Base-by-base conservation (phyloP, 2,329 filamentous ascomycete genomes). In the Tolypocladium tropicale region DNA sequence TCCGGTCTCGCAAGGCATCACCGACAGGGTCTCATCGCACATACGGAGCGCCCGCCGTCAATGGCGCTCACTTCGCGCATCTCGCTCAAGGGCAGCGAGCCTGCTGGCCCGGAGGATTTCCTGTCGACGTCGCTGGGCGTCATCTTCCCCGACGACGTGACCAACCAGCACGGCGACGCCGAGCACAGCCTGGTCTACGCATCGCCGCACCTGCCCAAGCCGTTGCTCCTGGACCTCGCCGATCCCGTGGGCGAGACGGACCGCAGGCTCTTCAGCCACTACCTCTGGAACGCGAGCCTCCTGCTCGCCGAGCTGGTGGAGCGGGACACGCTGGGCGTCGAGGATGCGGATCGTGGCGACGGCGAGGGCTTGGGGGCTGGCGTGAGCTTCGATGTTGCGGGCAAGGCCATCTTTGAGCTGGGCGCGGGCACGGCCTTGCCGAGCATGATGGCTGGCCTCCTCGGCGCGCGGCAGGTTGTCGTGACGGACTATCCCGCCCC, bases 401-500 rank as follows among this genome's bases (percentile, higher is more conserved):
- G 76, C 2, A 68, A 82, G 60, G 68, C 65, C 11, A 79, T 81
- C 7, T 65, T 89, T 14, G 86, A 90, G 70, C 69, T 90, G 16
- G 87, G 86, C 23, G 84, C 86, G 61, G 86, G 86, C 67, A 82
- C 78, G 57, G 82, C 76, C 1, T 64, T 83, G 53, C 76, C 79
- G 3, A 78, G 76, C 36, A 74, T 81, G 36, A 68, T 83, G 66
- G 71, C 74, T 3, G 74, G 72, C 0, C 64, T 81, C 28, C 63
- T 78, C 9, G 78, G 78, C 32, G 80, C 78, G 3, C 39, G 58
- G 32, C 62, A 79, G 66, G 78, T 86, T 5, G 73, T 79, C 30
- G 78, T 86, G 28, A 85, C 83, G 16, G 88, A 90, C 69, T 90
- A 89, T 64, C 86, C 88, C 0, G 77, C 85, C 0, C 70, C 75